These are phyloP conservation scores for Podospora comata DNA, from an alignment of 495 filamentous ascomycete species.

Conservation along the genomic window DNA sequence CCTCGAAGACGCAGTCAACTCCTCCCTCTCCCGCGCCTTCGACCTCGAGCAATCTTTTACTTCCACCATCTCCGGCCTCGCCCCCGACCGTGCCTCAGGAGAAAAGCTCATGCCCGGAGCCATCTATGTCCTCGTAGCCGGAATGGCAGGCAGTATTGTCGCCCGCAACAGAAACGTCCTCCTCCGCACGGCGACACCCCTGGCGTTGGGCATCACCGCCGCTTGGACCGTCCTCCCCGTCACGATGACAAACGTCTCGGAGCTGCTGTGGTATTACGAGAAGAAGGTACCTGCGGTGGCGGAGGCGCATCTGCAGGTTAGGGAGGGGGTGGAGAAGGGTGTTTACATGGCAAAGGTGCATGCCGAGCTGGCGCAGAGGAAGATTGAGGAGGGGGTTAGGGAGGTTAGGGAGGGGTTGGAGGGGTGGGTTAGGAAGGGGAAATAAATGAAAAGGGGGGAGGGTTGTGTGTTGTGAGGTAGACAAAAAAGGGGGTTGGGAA, in stretches of 20 bases:
- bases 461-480: conserved; percentile 1
- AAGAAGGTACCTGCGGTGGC: conserved; percentile 75
- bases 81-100: conserved; percentile 73
- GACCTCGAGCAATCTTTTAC: conserved; percentile 80
- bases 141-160: conserved; percentile 89
- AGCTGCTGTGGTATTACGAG: conserved; percentile 86
- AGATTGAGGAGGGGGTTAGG: conserved; percentile 74
- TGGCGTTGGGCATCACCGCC: conserved; percentile 68
- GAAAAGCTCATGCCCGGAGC: conserved; percentile 82
- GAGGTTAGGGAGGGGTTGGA: conserved; percentile 72
- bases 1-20: conserved; percentile 75
- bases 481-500: neutral
- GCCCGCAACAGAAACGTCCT: conserved; percentile 79
- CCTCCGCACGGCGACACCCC: conserved; percentile 66
- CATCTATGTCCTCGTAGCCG: conserved; percentile 84
- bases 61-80: conserved; percentile 78
- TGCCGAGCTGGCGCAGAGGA: conserved; percentile 61
- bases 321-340: conserved; percentile 64
- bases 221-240: conserved; percentile 72
- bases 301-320: conserved; percentile 66
- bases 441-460: conserved; percentile 39
- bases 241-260: conserved; percentile 80
- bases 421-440: conserved; percentile 85
- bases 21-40: conserved; percentile 68
- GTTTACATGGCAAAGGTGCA: conserved; percentile 68